Percentiles rank a stretch among this genome's conserved stretches.
Conservation (phyloP, 257 asterid species). For the Fraxinus quadrangulata region DNA sequence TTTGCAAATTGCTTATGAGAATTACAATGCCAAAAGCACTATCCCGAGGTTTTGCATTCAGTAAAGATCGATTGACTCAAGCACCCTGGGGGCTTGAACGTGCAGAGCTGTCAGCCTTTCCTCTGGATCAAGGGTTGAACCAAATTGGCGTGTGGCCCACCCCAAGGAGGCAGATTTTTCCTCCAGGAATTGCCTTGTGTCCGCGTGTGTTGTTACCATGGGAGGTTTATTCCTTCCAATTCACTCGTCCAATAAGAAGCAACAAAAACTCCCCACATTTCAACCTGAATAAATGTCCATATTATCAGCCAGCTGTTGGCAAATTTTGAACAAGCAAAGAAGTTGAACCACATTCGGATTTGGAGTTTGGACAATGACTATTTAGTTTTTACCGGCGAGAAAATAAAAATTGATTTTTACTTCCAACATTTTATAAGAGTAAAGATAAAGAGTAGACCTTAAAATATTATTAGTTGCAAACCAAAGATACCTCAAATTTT, state of each 20-base stretch:
- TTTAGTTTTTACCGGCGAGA: constrained; percentile 3
- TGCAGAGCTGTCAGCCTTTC: constrained; percentile 80
- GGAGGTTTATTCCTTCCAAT: constrained; percentile 78
- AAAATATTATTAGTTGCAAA: neutral
- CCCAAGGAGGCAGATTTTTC: constrained; percentile 88
- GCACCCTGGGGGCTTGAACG: constrained; percentile 82
- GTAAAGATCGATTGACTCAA: constrained; percentile 77
- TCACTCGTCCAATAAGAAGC: constrained; percentile 87
- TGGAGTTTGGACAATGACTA: neutral
- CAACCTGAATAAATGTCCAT: constrained; percentile 49
- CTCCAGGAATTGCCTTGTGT: constrained; percentile 71
- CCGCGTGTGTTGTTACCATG: constrained; percentile 83
- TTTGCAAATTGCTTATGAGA: neutral
- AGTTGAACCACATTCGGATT: neutral
- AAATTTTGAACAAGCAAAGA: constrained; percentile 11
- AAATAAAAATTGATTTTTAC: constrained; percentile 7
- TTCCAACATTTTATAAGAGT: neutral
- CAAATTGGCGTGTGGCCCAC: constrained; percentile 96
- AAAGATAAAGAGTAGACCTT: neutral
- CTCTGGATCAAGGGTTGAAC: constrained; percentile 80
- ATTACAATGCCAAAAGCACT: constrained; percentile 20
- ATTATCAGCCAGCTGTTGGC: constrained; percentile 2
- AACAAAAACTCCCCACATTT: constrained; percentile 90
- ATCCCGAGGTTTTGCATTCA: constrained; percentile 24
- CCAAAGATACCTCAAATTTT: constrained; percentile 63